A percentile compares a stretch with the other conserved stretches of the same genome.
phyloP scores from a whole-genome alignment of 345 rosid species.

The Gossypium herbaceum region DNA sequence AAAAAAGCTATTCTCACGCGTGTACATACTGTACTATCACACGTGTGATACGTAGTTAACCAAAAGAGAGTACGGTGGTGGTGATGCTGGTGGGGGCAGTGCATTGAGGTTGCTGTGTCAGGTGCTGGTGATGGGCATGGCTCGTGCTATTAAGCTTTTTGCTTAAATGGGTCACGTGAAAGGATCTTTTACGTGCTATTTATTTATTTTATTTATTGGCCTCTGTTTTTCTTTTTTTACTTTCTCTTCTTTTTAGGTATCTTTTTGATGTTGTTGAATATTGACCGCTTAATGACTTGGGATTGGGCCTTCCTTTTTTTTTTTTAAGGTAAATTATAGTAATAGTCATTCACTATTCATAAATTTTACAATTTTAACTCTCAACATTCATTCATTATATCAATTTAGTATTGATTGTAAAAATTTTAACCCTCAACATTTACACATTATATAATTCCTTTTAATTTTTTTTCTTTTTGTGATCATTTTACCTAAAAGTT shows the following conservation, averaged over 20 bases:
- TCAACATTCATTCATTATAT: no score
- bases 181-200: slow-evolving; percentile 18
- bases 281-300: slow-evolving; percentile 12
- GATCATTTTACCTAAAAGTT: no score
- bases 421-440: no score
- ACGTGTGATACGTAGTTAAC: slow-evolving; percentile 22
- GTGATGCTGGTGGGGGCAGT: slow-evolving; percentile 12
- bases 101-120: no score
- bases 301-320: background rate
- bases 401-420: no score
- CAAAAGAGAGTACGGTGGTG: background rate
- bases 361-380: no score
- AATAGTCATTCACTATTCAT: background rate
- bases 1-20: slow-evolving; percentile 14
- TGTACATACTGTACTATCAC: slow-evolving; percentile 20
- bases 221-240: slow-evolving; percentile 20
- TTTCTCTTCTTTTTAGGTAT: slow-evolving; percentile 42
- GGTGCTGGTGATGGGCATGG: slow-evolving; percentile 2
- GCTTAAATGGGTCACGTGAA: slow-evolving; percentile 34
- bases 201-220: background rate
- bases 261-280: background rate
- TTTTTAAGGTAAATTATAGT: background rate
- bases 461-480: no score
- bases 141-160: slow-evolving; percentile 2
- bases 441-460: no score